phyloP scores from a whole-genome alignment of 108 stramenopile species.

The Hondaea fermentalgiana region DNA sequence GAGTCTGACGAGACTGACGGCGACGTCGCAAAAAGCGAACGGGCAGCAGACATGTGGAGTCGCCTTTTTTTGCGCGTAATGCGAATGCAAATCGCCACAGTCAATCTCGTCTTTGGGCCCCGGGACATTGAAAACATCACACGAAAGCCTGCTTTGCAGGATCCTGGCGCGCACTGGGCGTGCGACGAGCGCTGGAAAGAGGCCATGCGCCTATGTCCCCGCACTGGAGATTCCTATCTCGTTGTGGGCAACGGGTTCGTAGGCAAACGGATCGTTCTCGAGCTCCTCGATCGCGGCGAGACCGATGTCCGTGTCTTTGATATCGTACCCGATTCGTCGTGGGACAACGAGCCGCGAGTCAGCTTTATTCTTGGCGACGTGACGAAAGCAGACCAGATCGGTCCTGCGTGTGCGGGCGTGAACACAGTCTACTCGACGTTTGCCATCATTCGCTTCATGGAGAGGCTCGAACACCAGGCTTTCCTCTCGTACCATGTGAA shows the following conservation, averaged over 20 bases:
- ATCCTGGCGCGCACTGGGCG: not conserved
- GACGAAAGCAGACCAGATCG: not conserved
- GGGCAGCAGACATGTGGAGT: not conserved
- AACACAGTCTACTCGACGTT: not conserved
- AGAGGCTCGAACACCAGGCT: not conserved
- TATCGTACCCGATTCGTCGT: not conserved
- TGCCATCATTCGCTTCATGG: conserved; percentile 19
- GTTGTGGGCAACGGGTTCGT: conserved; percentile 16
- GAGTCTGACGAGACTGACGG: not conserved
- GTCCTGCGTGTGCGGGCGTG: not conserved
- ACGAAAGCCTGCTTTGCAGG: not conserved
- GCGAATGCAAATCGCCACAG: not conserved
- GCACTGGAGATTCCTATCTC: not conserved
- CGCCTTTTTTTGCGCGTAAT: not conserved
- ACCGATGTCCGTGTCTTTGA: not conserved
- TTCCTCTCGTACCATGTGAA: conserved; percentile 10
- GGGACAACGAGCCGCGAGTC: not conserved
- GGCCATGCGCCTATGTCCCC: not conserved
- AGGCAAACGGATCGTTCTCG: not conserved
- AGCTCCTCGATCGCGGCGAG: not conserved
- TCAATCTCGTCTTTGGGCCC: not conserved
- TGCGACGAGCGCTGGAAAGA: not conserved
- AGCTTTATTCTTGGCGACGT: not conserved
- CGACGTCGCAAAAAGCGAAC: too few species aligned
- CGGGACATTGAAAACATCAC: not conserved